Conservation (phyloP, 1,284 basidiomycete species). For the Leccinum subrobustum region DNA sequence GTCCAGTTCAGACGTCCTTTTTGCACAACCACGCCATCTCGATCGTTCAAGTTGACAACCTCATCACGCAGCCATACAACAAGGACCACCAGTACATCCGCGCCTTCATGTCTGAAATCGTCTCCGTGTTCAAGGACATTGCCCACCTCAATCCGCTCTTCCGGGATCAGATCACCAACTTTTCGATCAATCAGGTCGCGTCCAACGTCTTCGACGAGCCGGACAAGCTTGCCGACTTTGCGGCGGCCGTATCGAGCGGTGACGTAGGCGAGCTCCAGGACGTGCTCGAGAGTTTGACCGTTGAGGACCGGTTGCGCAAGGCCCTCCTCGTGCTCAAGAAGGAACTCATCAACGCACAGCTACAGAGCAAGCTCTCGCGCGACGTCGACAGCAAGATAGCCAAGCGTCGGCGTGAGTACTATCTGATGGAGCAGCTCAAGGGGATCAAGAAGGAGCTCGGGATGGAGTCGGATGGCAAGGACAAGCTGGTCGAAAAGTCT, state of each 20-base stretch:
- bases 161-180: slow-evolving; percentile 97
- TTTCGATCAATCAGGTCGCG: slow-evolving; percentile 91
- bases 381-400: too few species aligned
- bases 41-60: slow-evolving; percentile 88
- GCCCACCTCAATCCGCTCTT: slow-evolving; percentile 77
- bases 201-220: slow-evolving; percentile 99
- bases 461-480: too few species aligned
- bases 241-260: slow-evolving; percentile 92
- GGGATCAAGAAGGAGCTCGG: too few species aligned
- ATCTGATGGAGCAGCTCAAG: too few species aligned
- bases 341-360: too few species aligned
- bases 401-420: too few species aligned
- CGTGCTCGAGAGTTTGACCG: slow-evolving; percentile 84
- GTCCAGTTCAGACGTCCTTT: slow-evolving; percentile 84
- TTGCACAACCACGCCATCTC: slow-evolving; percentile 89
- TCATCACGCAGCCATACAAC: slow-evolving; percentile 80
- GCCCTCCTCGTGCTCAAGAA: too few species aligned
- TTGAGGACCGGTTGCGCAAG: slow-evolving; percentile 92
- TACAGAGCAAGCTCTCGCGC: too few species aligned
- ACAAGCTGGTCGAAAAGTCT: too few species aligned
- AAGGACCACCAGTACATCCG: slow-evolving; percentile 94
- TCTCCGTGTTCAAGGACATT: slow-evolving; percentile 93
- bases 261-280: slow-evolving; percentile 92
- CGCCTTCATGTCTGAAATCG: slow-evolving; percentile 95
- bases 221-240: slow-evolving; percentile 97